A percentile compares a stretch with the other conserved stretches of the same genome.
These are phyloP conservation scores for Mariannaea elegans DNA, from an alignment of 2,329 filamentous ascomycete species.

Conservation along the genomic window DNA sequence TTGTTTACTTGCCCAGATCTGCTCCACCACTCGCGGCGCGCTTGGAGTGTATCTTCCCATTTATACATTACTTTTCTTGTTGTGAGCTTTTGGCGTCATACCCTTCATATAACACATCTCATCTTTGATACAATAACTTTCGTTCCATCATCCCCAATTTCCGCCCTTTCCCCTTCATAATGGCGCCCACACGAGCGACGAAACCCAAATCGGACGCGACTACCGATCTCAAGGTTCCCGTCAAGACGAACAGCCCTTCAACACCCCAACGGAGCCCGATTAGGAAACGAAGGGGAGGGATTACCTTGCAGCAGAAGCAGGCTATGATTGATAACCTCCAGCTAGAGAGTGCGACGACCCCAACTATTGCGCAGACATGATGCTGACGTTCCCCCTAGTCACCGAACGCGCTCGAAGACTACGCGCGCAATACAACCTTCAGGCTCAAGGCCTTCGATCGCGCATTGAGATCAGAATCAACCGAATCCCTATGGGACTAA, in stretches of 20 bases:
- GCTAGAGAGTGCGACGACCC: slow-evolving; percentile 74
- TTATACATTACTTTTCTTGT: slow-evolving; percentile 22
- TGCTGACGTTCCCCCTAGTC: slow-evolving; percentile 61
- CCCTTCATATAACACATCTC: neutral
- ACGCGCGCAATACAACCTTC: slow-evolving; percentile 86
- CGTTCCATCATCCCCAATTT: slow-evolving; percentile 20
- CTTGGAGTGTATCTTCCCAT: slow-evolving; percentile 29
- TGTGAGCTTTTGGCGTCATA: neutral
- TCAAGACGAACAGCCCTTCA: slow-evolving; percentile 44
- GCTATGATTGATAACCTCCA: slow-evolving; percentile 89
- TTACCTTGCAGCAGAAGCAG: slow-evolving; percentile 81
- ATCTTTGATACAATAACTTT: neutral
- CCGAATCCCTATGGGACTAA: slow-evolving; percentile 82
- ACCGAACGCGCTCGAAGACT: slow-evolving; percentile 88
- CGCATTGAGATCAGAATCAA: slow-evolving; percentile 94
- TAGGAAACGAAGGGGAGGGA: slow-evolving; percentile 67
- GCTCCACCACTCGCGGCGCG: slow-evolving; percentile 34
- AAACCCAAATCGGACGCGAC: slow-evolving; percentile 43
- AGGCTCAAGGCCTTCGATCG: slow-evolving; percentile 84
- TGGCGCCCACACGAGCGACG: slow-evolving; percentile 57
- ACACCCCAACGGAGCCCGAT: slow-evolving; percentile 65
- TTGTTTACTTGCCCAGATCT: slow-evolving; percentile 37
- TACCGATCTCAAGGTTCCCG: slow-evolving; percentile 33
- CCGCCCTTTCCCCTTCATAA: slow-evolving; percentile 41
- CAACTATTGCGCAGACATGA: slow-evolving; percentile 25